These are phyloP conservation scores for Phragmites australis DNA, from an alignment of 176 grass and related monocot genomes.

Conservation along the genomic window DNA sequence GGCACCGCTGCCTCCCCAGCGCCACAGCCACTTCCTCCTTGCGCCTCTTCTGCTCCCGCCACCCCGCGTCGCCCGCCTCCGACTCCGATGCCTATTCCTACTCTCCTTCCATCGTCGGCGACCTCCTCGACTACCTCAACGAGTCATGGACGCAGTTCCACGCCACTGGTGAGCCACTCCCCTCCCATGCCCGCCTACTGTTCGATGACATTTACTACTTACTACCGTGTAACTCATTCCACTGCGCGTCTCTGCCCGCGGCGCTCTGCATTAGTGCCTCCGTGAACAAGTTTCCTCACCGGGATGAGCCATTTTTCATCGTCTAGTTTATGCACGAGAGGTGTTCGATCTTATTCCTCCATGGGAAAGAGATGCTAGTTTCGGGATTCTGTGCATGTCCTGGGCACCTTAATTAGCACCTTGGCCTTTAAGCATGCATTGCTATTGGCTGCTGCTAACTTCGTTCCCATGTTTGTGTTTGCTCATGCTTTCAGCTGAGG, in stretches of 20 bases:
- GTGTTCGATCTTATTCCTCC: background rate
- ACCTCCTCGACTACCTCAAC: slow-evolving; percentile 94
- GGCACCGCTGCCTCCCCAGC: slow-evolving; percentile 4
- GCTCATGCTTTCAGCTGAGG: slow-evolving; percentile 59
- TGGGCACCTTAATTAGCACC: too few species aligned
- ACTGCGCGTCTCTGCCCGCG: background rate
- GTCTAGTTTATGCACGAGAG: background rate
- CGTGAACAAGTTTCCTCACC: too few species aligned
- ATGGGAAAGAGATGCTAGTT: background rate
- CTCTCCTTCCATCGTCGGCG: slow-evolving; percentile 66
- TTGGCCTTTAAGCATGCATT: too few species aligned
- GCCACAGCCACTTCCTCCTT: background rate
- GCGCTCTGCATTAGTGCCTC: too few species aligned
- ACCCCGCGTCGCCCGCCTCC: background rate
- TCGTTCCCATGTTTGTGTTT: background rate
- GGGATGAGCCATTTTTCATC: too few species aligned
- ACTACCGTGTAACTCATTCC: background rate
- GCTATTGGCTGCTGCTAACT: too few species aligned
- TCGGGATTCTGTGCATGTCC: too few species aligned
- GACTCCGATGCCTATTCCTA: background rate
- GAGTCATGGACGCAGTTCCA: slow-evolving; percentile 99
- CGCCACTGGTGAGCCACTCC: slow-evolving; percentile 59
- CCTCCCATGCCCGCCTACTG: background rate
- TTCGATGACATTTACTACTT: background rate
- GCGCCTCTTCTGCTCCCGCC: slow-evolving; percentile 47